Percentiles rank a stretch among this genome's conserved stretches.
These are phyloP conservation scores for Lachancea thermotolerans DNA, from an alignment of 805 yeast species.

Conservation along the genomic window DNA sequence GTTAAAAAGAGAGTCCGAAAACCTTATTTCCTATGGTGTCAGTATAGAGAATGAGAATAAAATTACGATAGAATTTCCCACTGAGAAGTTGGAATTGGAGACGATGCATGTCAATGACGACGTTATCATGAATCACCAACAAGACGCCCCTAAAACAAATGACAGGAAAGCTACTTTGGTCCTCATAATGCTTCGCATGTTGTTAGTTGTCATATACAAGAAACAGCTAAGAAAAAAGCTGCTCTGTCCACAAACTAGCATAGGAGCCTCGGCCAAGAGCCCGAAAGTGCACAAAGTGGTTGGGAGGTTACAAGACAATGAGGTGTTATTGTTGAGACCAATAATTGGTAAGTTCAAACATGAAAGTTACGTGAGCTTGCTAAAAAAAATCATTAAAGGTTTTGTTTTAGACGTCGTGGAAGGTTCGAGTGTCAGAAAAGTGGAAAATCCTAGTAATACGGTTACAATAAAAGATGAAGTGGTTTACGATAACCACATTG, in stretches of 20 bases:
- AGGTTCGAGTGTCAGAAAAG: slow-evolving; percentile 8
- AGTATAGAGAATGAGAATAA: slow-evolving; percentile 55
- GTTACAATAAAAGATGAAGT: not conserved
- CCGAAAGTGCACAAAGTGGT: slow-evolving; percentile 4
- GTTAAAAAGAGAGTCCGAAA: slow-evolving; percentile 66
- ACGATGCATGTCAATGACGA: slow-evolving; percentile 40
- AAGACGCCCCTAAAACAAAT: slow-evolving; percentile 38
- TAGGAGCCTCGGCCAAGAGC: slow-evolving; percentile 6
- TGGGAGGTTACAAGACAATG: not conserved
- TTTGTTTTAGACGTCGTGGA: slow-evolving; percentile 20
- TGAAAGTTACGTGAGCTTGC: slow-evolving; percentile 23
- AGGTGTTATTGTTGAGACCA: slow-evolving; percentile 25
- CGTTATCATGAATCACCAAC: slow-evolving; percentile 32
- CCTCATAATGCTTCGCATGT: slow-evolving; percentile 29
- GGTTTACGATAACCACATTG: slow-evolving; percentile 18
- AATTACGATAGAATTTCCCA: slow-evolving; percentile 56
- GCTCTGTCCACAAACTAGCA: slow-evolving; percentile 10
- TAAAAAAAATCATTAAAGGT: slow-evolving; percentile 24
- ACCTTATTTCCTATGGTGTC: slow-evolving; percentile 63
- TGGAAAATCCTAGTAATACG: not conserved
- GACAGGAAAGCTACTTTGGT: slow-evolving; percentile 33
- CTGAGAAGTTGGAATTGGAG: slow-evolving; percentile 66
- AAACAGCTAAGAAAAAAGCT: slow-evolving; percentile 27
- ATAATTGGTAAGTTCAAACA: slow-evolving; percentile 30
- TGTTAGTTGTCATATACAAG: slow-evolving; percentile 36